phyloP scores from a whole-genome alignment of 352 stramenopile species.

The Poterioochromonas sp. region DNA sequence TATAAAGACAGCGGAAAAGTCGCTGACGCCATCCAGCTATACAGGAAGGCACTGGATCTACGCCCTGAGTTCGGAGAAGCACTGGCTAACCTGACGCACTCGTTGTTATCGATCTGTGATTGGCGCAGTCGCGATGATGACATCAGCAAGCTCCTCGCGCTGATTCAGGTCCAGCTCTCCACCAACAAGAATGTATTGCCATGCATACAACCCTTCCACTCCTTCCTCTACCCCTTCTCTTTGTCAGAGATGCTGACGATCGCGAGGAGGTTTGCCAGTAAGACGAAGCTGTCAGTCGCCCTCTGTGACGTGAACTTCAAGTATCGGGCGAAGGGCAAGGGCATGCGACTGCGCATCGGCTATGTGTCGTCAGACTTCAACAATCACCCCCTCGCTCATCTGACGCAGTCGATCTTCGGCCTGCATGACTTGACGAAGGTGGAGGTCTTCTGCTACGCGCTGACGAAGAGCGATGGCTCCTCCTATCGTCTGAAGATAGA shows the following conservation, averaged over 20 bases:
- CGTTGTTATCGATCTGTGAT: slow-evolving; percentile 61
- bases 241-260: slow-evolving; percentile 45
- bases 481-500: slow-evolving; percentile 66
- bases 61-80: slow-evolving; percentile 77
- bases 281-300: slow-evolving; percentile 69
- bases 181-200: slow-evolving; percentile 50
- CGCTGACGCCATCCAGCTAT: slow-evolving; percentile 73
- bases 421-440: slow-evolving; percentile 71
- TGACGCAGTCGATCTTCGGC: slow-evolving; percentile 78
- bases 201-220: slow-evolving; percentile 81
- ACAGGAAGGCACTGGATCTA: slow-evolving; percentile 74
- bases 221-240: slow-evolving; percentile 73
- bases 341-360: slow-evolving; percentile 58
- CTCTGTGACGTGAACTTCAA: slow-evolving; percentile 67
- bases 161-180: slow-evolving; percentile 37
- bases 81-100: slow-evolving; percentile 81
- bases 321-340: slow-evolving; percentile 47
- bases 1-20: slow-evolving; percentile 64
- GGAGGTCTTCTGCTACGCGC: slow-evolving; percentile 78
- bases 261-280: slow-evolving; percentile 54
- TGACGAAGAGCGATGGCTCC: slow-evolving; percentile 57
- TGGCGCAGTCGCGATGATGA: slow-evolving; percentile 67
- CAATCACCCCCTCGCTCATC: slow-evolving; percentile 76
- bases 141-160: slow-evolving; percentile 52
- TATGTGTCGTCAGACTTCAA: slow-evolving; percentile 78